These are phyloP conservation scores for Plasmodium vivax DNA, from an alignment of 169 alveolate species.

Conservation along the genomic window DNA sequence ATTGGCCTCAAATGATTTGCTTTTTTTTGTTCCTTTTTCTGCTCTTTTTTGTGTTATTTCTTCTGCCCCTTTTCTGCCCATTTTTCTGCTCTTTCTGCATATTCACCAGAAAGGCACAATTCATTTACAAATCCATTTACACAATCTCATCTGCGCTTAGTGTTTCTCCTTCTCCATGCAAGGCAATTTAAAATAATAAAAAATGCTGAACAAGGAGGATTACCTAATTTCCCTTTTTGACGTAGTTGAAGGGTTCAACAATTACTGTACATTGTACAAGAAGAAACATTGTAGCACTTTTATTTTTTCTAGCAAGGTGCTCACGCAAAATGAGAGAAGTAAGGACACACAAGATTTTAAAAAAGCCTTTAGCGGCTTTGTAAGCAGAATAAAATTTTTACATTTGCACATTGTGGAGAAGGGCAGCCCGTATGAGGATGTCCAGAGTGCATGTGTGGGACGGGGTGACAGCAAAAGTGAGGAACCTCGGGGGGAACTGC, in stretches of 20 bases:
- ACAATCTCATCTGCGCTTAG: background rate
- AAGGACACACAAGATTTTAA: constrained; percentile 18
- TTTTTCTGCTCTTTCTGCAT: constrained; percentile 1
- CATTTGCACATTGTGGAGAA: constrained; percentile 12
- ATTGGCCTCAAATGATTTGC: background rate
- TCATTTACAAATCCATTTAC: background rate
- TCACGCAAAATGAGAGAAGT: constrained; percentile 25
- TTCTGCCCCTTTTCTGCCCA: too few species aligned
- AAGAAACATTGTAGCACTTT: constrained; percentile 12
- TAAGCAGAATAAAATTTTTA: constrained; percentile 11
- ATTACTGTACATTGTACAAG: constrained; percentile 27
- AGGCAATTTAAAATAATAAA: constrained; percentile 1
- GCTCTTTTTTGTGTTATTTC: too few species aligned
- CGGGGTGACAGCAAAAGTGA: background rate
- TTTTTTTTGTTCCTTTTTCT: background rate
- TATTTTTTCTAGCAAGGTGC: constrained; percentile 20
- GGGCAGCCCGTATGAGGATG: background rate
- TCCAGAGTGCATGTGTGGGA: background rate
- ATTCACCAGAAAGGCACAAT: background rate
- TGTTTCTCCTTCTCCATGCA: background rate
- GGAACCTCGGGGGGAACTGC: background rate
- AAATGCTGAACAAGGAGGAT: constrained; percentile 41
- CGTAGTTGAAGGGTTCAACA: constrained; percentile 46
- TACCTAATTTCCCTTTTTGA: constrained; percentile 31
- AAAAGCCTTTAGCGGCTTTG: constrained; percentile 16